A percentile compares a stretch with the other conserved stretches of the same genome.
These are phyloP conservation scores for Lentinula sp. DNA, from an alignment of 768 basidiomycete genomes.

Conservation along the genomic window DNA sequence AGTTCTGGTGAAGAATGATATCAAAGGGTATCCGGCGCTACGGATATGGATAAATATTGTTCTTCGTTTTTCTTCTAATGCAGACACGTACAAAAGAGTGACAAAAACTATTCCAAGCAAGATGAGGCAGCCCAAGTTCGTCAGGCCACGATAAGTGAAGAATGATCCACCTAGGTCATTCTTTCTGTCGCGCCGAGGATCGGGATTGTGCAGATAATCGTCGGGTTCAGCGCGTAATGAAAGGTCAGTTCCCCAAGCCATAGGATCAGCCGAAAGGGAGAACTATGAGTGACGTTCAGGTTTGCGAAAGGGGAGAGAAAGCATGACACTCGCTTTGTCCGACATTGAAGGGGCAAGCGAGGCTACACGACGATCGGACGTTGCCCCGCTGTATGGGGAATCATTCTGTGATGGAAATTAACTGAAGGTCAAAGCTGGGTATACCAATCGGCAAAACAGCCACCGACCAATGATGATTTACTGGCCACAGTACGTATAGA, in stretches of 20 bases:
- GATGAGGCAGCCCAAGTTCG: slow-evolving; percentile 66
- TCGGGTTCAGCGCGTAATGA: slow-evolving; percentile 55
- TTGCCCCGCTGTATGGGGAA: slow-evolving; percentile 30
- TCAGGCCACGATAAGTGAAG: slow-evolving; percentile 63
- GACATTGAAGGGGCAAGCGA: slow-evolving; percentile 37
- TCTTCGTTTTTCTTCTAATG: background rate
- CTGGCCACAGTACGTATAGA: slow-evolving; percentile 33
- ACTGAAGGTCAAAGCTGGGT: slow-evolving; percentile 1
- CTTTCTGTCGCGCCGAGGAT: slow-evolving; percentile 55
- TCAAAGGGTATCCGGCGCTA: slow-evolving; percentile 61
- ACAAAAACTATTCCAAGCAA: slow-evolving; percentile 47
- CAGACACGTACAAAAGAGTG: slow-evolving; percentile 47
- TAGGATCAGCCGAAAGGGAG: slow-evolving; percentile 68
- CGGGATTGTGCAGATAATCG: slow-evolving; percentile 70
- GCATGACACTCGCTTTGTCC: slow-evolving; percentile 38
- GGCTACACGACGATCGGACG: slow-evolving; percentile 22
- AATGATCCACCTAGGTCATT: slow-evolving; percentile 56
- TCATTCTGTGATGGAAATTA: slow-evolving; percentile 23
- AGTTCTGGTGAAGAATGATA: slow-evolving; percentile 46
- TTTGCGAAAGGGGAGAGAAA: background rate
- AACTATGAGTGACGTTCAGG: slow-evolving; percentile 34
- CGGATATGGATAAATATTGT: background rate
- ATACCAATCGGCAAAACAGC: background rate
- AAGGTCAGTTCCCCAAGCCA: slow-evolving; percentile 65
- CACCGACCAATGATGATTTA: slow-evolving; percentile 33